Evolutionary conservation across 257 asterid genomes (phyloP).

Genomic region (Echium plantagineum): DNA sequence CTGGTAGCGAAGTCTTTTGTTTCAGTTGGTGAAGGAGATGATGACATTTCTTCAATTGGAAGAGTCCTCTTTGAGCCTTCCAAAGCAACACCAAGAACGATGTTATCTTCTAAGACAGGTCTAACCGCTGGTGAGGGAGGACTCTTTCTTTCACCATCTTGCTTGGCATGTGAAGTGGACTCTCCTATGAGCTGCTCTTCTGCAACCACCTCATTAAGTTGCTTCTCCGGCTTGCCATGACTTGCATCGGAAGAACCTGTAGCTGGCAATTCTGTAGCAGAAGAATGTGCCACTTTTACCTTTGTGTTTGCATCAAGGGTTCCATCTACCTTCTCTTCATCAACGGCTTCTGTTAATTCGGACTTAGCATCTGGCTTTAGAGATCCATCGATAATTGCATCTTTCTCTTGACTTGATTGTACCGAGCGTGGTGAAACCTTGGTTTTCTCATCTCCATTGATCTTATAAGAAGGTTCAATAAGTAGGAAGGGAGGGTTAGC

Average conservation of each 20-base stretch:
- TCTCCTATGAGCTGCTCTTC: constrained; percentile 9
- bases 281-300: constrained; percentile 1
- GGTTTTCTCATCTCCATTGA: constrained; percentile 16
- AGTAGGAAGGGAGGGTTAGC: constrained; percentile 14
- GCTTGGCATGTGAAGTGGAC: constrained; percentile 12
- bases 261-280: constrained; percentile 5
- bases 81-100: constrained; percentile 27
- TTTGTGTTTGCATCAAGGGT: constrained; percentile 8
- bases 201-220: constrained; percentile 6
- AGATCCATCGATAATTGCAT: constrained; percentile 13
- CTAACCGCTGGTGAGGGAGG: constrained; percentile 13
- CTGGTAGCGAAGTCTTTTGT: constrained; percentile 20
- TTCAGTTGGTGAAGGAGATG: constrained; percentile 11
- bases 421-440: constrained; percentile 7
- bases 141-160: constrained; percentile 12
- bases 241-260: constrained; percentile 2
- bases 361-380: constrained; percentile 5
- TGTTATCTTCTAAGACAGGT: constrained; percentile 20
- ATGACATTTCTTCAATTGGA: constrained; percentile 19
- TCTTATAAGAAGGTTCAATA: constrained; percentile 19
- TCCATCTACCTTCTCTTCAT: constrained; percentile 5
- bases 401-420: constrained; percentile 16
- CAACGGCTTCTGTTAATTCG: constrained; percentile 7
- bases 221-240: constrained; percentile 14
- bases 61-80: constrained; percentile 28